Conservation (phyloP, 225 moss, liverwort and hornwort species). For the Polytrichum commune region DNA sequence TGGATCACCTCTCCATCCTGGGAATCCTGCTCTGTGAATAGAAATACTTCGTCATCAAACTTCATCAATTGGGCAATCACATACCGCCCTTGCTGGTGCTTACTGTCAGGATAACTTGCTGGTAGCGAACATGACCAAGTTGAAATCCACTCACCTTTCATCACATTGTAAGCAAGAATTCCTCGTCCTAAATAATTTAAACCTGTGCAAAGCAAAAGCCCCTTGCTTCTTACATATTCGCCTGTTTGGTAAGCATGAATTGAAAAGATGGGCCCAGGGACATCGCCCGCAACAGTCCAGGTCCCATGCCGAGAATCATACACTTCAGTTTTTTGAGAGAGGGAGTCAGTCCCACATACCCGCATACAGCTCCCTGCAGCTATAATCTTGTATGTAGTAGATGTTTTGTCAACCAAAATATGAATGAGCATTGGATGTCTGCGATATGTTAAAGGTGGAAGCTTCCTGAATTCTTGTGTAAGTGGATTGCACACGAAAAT, state of each 20-base stretch:
- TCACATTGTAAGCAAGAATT: constrained; percentile 26
- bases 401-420: constrained; percentile 3
- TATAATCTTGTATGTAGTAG: constrained; percentile 23
- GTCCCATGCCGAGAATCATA: constrained; percentile 24
- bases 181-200: constrained; percentile 5
- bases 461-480: constrained; percentile 13
- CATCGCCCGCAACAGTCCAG: constrained; percentile 23
- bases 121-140: too few relatives aligned
- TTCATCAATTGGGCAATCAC: too few relatives aligned
- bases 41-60: too few relatives aligned
- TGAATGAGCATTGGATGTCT: constrained; percentile 43
- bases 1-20: too few relatives aligned
- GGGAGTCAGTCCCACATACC: constrained; percentile 15
- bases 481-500: constrained; percentile 34
- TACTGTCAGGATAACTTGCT: too few relatives aligned
- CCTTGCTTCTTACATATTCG: constrained; percentile 6
- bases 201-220: constrained; percentile 24
- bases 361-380: constrained; percentile 30
- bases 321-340: constrained; percentile 31
- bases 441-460: constrained; percentile 14
- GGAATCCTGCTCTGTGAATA: too few relatives aligned
- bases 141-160: constrained; percentile 8
- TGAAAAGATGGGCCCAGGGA: constrained; percentile 19
- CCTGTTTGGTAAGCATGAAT: constrained; percentile 47
- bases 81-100: too few relatives aligned